Evolutionary conservation across 148 eudicot species (phyloP).

Genomic region (Fagopyrum homotropicum): DNA sequence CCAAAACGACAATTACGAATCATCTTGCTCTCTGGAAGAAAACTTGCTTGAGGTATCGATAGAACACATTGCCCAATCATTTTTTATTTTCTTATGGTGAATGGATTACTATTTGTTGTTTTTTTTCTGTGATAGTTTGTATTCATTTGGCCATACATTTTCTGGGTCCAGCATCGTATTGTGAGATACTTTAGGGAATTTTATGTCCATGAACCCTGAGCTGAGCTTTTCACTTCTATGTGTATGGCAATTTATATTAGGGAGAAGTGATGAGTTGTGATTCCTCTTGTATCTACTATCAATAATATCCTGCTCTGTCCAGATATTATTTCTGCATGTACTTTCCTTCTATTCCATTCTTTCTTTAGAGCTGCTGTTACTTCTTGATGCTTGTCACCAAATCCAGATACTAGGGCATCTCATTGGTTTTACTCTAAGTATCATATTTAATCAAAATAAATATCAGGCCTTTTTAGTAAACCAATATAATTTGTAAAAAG

Average conservation of each 20-base stretch:
- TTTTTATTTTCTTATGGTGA: neutral
- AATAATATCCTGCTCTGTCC: too few relatives aligned
- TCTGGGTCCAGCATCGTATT: neutral
- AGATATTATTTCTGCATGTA: too few relatives aligned
- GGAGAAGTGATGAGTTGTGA: neutral
- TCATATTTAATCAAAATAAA: too few relatives aligned
- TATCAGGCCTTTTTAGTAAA: too few relatives aligned
- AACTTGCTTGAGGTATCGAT: conserved; percentile 58
- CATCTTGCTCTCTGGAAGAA: conserved; percentile 44
- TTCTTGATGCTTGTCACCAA: too few relatives aligned
- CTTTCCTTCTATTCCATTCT: neutral
- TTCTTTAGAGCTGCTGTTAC: neutral
- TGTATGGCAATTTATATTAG: neutral
- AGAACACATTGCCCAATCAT: neutral
- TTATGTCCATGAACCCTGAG: neutral
- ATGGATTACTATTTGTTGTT: neutral
- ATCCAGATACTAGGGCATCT: too few relatives aligned
- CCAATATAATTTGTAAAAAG: too few relatives aligned
- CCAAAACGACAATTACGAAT: conserved; percentile 25
- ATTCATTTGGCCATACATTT: neutral
- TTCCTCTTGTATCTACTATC: too few relatives aligned
- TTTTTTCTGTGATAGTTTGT: neutral
- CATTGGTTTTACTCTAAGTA: too few relatives aligned
- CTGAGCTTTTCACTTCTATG: neutral
- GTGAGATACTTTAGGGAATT: neutral